A percentile compares a stretch with the other conserved stretches of the same genome.
Evolutionary conservation across 176 grass and related monocot species (phyloP).

Genomic region (Luzula sylvatica): DNA sequence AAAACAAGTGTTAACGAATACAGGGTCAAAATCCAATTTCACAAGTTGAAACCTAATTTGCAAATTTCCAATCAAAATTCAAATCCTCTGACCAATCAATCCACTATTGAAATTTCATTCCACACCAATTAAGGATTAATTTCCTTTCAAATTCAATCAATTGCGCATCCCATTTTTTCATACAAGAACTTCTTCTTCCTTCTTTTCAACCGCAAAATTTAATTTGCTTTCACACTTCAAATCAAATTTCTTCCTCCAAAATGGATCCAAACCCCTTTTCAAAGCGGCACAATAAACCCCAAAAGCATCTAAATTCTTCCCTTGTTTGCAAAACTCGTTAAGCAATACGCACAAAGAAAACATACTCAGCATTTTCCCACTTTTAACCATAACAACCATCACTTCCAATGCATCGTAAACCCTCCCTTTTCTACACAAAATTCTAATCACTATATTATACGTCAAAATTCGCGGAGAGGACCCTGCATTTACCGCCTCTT

Average conservation of each 20-base stretch:
- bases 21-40: no score
- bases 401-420: constrained; percentile 49
- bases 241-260: constrained; percentile 33
- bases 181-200: neutral
- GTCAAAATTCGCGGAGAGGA: constrained; percentile 61
- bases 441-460: constrained; percentile 66
- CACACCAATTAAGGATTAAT: no score
- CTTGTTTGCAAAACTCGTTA: constrained; percentile 42
- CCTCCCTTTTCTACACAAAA: constrained; percentile 47
- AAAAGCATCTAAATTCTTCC: constrained; percentile 40
- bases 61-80: no score
- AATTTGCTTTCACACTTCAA: neutral
- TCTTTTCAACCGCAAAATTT: neutral
- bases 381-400: constrained; percentile 45
- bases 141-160: no score
- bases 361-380: constrained; percentile 47
- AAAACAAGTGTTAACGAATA: no score
- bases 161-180: neutral
- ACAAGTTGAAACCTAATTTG: no score
- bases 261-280: constrained; percentile 43
- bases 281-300: constrained; percentile 69
- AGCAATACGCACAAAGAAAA: constrained; percentile 73
- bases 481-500: constrained; percentile 56
- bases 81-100: no score
- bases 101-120: no score